phyloP scores from a whole-genome alignment of 2,329 filamentous ascomycete species.

The Arachnomyces sp. region DNA sequence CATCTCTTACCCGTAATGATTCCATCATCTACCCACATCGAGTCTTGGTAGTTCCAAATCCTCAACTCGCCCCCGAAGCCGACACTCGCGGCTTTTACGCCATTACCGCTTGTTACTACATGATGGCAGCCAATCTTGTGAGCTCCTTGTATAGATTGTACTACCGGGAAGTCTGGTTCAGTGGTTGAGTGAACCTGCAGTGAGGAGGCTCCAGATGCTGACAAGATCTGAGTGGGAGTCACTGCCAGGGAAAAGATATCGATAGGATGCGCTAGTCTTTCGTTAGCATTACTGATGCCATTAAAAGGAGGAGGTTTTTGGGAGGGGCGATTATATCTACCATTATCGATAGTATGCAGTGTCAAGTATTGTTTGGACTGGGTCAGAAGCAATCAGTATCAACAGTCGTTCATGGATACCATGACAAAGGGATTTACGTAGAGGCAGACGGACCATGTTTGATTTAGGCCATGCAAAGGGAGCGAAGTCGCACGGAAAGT shows the following conservation, averaged over 20 bases:
- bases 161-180: slow-evolving; percentile 62
- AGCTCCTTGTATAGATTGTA: slow-evolving; percentile 68
- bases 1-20: slow-evolving; percentile 35
- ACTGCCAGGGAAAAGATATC: slow-evolving; percentile 79
- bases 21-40: slow-evolving; percentile 45
- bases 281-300: slow-evolving; percentile 12
- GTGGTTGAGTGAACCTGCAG: slow-evolving; percentile 72
- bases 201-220: slow-evolving; percentile 73
- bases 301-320: slow-evolving; percentile 15
- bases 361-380: slow-evolving; percentile 98
- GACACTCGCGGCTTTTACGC: slow-evolving; percentile 66
- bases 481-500: no score
- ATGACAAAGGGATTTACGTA: no score
- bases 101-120: slow-evolving; percentile 61
- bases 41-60: slow-evolving; percentile 61
- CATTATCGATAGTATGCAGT: slow-evolving; percentile 80
- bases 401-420: no score
- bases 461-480: no score
- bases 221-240: slow-evolving; percentile 65
- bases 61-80: slow-evolving; percentile 87
- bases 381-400: no score
- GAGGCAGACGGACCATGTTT: no score
- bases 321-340: slow-evolving; percentile 39
- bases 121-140: slow-evolving; percentile 92
- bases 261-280: slow-evolving; percentile 60